Evolutionary conservation across 176 grass and related monocot genomes (phyloP).

Genomic region (Paspalum vaginatum): DNA sequence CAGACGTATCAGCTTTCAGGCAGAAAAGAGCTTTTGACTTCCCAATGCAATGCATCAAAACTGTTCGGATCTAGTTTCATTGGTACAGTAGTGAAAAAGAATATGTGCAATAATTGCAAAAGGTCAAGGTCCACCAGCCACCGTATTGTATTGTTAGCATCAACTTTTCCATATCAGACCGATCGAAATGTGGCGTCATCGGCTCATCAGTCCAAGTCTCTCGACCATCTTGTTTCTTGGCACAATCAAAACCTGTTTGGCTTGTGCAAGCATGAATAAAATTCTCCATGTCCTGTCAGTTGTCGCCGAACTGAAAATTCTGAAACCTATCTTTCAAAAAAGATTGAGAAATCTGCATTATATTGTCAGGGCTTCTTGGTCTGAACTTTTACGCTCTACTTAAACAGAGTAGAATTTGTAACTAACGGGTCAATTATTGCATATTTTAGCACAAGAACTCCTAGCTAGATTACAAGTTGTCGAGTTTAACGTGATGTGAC

Average conservation of each 20-base stretch:
- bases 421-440: background rate
- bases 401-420: background rate
- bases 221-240: background rate
- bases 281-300: background rate
- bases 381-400: background rate
- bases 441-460: background rate
- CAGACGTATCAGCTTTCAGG: conserved; percentile 24
- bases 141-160: background rate
- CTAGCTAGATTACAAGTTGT: background rate
- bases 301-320: background rate
- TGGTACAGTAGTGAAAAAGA: background rate
- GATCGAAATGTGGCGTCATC: background rate
- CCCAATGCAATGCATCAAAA: background rate
- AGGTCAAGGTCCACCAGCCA: conserved; percentile 33
- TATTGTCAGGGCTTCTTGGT: background rate
- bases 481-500: conserved; percentile 6
- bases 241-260: background rate
- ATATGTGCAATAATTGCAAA: conserved; percentile 38
- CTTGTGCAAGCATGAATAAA: background rate
- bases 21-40: conserved; percentile 20
- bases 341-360: background rate
- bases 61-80: conserved; percentile 5
- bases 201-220: background rate
- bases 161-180: background rate
- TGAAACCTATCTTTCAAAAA: background rate